Evolutionary conservation across 2,329 filamentous ascomycete genomes (phyloP), one percentile per base, ranked within the genome.

Genomic region (Colletotrichum paranaense): DNA sequence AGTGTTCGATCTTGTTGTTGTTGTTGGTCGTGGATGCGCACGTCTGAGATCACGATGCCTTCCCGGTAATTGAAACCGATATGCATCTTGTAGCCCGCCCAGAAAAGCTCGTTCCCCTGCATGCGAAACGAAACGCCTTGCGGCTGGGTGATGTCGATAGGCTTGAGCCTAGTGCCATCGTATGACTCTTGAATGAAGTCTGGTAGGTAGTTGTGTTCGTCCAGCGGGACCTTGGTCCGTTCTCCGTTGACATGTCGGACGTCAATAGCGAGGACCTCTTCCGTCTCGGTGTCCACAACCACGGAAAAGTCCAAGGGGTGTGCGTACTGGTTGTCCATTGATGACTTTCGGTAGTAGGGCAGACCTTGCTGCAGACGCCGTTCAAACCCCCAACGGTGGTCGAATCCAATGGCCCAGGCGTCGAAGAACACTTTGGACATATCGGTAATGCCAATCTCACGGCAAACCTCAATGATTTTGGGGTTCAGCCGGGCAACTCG

Each of bases 141-240:
- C 42, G 19, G 19, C 19, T 46, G 42, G 16, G 42, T n/a, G 14
- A 19, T 46, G 14, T 46, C 42, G 16, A n/a, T 46, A 19, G 42
- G 42, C 42, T 19, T 46, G 16, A 46, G 42, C 42, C 42, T 19
- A 7, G 42, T 46, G 42, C 42, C 42, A 46, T 46, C 42, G 7
- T 46, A 46, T 19, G 42, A 46, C 16, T 46, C 42, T 46, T 46
- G 16, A 16, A 46, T 46, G 3, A 46, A 46, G 14, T 46, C 19
- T 8, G 42, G 42, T n/a, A 86, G 9, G 88, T 88, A 76, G 92
- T 91, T 2, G 86, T 89, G 76, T 26, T 60, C 30, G 12, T 42
- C 79, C 1, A 91, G 85, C 80, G 92, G 90, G 79, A 92, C 86
- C 38, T 92, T 84, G 42, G 87, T 90, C 68, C 88, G 83, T 78